Evolutionary conservation across 495 filamentous ascomycete genomes (phyloP).

Genomic region (Thermochaetoides thermophila): DNA sequence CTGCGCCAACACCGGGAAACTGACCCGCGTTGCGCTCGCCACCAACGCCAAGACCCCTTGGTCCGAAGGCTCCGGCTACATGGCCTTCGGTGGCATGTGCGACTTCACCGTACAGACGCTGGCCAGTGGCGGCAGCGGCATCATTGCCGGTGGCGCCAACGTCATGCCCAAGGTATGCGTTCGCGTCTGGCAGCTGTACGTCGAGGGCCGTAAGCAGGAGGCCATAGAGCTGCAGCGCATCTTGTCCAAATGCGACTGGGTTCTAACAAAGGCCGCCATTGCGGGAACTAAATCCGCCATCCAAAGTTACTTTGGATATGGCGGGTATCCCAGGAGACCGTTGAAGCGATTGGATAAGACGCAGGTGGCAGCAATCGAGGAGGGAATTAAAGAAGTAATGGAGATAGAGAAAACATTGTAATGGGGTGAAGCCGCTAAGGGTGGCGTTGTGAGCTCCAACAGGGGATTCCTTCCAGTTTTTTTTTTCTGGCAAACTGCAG

Average conservation of each 20-base stretch:
- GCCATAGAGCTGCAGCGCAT: conserved; percentile 57
- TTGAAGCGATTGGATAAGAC: conserved; percentile 51
- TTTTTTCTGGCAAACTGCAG: too few relatives aligned
- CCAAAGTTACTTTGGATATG: conserved; percentile 73
- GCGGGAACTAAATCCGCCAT: conserved; percentile 78
- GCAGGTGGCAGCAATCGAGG: conserved; percentile 46
- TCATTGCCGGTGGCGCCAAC: conserved; percentile 78
- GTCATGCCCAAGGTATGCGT: conserved; percentile 73
- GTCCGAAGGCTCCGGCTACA: conserved; percentile 52
- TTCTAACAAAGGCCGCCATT: conserved; percentile 72
- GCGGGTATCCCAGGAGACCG: conserved; percentile 61
- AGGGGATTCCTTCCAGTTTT: too few relatives aligned
- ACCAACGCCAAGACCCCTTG: conserved; percentile 58
- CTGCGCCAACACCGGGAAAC: conserved; percentile 77
- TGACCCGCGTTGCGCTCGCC: conserved; percentile 67
- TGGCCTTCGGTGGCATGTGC: conserved; percentile 79
- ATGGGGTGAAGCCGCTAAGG: too few relatives aligned
- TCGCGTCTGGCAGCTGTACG: conserved; percentile 66
- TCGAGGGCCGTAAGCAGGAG: conserved; percentile 55
- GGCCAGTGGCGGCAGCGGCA: conserved; percentile 63
- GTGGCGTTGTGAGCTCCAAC: too few relatives aligned
- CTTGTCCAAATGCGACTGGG: conserved; percentile 68
- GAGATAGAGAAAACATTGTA: conserved; percentile 36
- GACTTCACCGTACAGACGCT: conserved; percentile 79
- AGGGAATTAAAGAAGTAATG: conserved; percentile 58